phyloP scores from a whole-genome alignment of 2,329 filamentous ascomycete species.

The Didymella segeticola region DNA sequence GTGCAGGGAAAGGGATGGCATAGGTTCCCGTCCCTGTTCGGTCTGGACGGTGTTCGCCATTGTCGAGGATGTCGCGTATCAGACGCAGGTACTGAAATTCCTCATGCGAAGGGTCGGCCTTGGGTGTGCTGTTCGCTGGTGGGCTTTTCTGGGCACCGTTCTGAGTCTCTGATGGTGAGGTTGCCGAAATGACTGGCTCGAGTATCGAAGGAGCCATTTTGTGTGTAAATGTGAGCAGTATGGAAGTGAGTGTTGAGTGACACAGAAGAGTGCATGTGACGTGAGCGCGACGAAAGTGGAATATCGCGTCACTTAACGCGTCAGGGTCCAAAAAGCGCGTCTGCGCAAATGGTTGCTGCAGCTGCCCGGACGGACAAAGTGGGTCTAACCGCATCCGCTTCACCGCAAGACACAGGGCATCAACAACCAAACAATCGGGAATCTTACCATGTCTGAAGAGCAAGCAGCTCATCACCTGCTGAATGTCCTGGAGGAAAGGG shows the following conservation, averaged over 20 bases:
- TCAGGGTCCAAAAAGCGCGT: constrained; percentile 37
- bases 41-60: constrained; percentile 89
- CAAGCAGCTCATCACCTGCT: constrained; percentile 52
- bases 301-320: constrained; percentile 34
- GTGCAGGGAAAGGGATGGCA: constrained; percentile 85
- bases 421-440: constrained; percentile 15
- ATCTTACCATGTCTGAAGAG: constrained; percentile 41
- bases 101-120: constrained; percentile 65
- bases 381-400: constrained; percentile 32
- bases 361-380: constrained; percentile 31
- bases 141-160: constrained; percentile 14
- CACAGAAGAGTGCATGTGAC: neutral
- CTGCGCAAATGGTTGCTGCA: constrained; percentile 33
- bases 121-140: constrained; percentile 13
- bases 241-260: neutral
- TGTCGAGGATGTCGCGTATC: constrained; percentile 80
- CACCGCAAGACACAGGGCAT: constrained; percentile 34
- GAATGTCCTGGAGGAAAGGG: constrained; percentile 53
- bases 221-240: neutral
- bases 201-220: constrained; percentile 40
- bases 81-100: constrained; percentile 94
- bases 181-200: constrained; percentile 33
- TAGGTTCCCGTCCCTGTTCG: constrained; percentile 92
- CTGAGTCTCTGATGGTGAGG: constrained; percentile 23
- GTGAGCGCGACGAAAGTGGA: constrained; percentile 12